Evolutionary conservation across 352 stramenopile species (phyloP).

Genomic region (Globisporangium takayamanum): DNA sequence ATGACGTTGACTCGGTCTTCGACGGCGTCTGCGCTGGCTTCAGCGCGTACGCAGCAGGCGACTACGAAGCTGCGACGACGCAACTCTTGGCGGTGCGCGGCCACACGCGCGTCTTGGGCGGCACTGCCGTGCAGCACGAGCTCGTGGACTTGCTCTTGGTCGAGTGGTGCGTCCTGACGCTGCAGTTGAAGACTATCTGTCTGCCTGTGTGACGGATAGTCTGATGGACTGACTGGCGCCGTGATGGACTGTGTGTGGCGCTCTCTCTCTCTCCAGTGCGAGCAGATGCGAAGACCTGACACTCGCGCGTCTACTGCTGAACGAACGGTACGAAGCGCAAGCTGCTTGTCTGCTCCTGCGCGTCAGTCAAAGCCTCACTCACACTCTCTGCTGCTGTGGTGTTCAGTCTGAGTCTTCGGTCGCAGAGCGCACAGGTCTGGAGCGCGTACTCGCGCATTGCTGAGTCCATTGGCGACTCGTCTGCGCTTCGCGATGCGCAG

Average conservation of each 20-base stretch:
- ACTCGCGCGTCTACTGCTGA: constrained; percentile 76
- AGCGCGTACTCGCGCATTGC: constrained; percentile 68
- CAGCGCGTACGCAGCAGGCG: constrained; percentile 53
- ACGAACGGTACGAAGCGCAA: constrained; percentile 42
- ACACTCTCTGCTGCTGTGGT: background rate
- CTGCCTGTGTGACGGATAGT: background rate
- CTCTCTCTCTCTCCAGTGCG: constrained; percentile 26
- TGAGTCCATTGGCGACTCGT: constrained; percentile 57
- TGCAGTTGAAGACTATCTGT: background rate
- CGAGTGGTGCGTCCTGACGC: constrained; percentile 41
- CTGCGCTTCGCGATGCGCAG: constrained; percentile 75
- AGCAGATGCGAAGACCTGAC: constrained; percentile 60
- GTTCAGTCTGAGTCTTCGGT: constrained; percentile 50
- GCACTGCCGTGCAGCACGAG: constrained; percentile 65
- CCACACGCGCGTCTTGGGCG: constrained; percentile 63
- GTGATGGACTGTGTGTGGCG: background rate
- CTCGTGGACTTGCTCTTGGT: constrained; percentile 71
- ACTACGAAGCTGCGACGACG: constrained; percentile 51
- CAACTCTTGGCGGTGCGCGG: constrained; percentile 52
- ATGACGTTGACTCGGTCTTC: constrained; percentile 41
- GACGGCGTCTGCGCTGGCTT: constrained; percentile 55
- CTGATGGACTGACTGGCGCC: background rate
- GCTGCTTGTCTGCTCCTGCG: background rate
- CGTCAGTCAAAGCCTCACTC: background rate
- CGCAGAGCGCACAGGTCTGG: constrained; percentile 81